phyloP scores from a whole-genome alignment of 768 basidiomycete species.

The Pleurotus ostreatus region DNA sequence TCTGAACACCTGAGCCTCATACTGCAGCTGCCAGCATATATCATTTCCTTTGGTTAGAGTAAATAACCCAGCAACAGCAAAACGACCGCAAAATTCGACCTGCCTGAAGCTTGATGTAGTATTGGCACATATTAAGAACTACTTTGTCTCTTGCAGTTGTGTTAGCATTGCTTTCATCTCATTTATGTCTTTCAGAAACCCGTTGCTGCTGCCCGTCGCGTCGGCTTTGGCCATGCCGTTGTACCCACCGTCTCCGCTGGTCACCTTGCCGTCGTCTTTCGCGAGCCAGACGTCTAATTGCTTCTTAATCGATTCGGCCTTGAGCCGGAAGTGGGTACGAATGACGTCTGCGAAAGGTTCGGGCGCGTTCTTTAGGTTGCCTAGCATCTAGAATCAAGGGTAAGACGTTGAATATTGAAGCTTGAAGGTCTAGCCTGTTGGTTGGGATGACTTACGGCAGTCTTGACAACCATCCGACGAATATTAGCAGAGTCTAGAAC shows the following conservation, averaged over 20 bases:
- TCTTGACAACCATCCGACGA: slow-evolving; percentile 86
- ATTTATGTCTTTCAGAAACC: slow-evolving; percentile 64
- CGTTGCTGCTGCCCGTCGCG: slow-evolving; percentile 48
- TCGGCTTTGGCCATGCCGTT: slow-evolving; percentile 26
- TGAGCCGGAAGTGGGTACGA: slow-evolving; percentile 86
- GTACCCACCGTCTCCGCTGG: slow-evolving; percentile 51
- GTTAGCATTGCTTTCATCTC: slow-evolving; percentile 63
- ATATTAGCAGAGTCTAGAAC: slow-evolving; percentile 83
- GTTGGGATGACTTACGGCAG: slow-evolving; percentile 53
- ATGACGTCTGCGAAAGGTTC: slow-evolving; percentile 87
- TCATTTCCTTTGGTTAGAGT: too few species aligned
- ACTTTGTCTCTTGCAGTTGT: slow-evolving; percentile 29
- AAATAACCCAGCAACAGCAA: too few species aligned
- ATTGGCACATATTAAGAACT: not conserved
- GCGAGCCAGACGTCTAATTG: slow-evolving; percentile 81
- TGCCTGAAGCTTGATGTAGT: too few species aligned
- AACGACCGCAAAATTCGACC: too few species aligned
- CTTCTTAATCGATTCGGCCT: slow-evolving; percentile 60
- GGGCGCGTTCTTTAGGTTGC: slow-evolving; percentile 75
- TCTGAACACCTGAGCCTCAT: too few species aligned
- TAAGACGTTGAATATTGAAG: too few species aligned
- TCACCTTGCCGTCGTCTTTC: slow-evolving; percentile 68
- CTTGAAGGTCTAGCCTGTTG: not conserved
- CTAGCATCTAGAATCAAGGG: slow-evolving; percentile 60
- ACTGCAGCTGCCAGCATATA: too few species aligned